Evolutionary conservation across 805 yeast genomes (phyloP), one percentile per base, ranked within the genome.

Genomic region (Sungouiella blattae): DNA sequence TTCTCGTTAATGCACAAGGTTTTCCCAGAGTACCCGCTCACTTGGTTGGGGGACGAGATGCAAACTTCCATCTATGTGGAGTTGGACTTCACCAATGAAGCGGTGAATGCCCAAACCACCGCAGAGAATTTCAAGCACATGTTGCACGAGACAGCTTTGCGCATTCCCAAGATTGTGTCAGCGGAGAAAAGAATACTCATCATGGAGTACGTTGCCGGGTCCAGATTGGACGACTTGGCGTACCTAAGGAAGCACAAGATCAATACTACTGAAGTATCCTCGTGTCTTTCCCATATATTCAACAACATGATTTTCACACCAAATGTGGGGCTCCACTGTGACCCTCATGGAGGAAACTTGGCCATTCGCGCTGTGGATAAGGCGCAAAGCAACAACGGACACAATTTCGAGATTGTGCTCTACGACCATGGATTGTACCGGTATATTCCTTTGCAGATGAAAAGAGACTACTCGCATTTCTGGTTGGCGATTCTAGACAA

Each of bases 391-490:
- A 41, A 39, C 6, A 62, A 70, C 22, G 60, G 70, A 5, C 87
- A 82, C 53, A 89, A 91, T 55, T 93, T 93, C 57, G 98, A 93
- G 58, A 86, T 93, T 33, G 69, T 93, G 5, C 68, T 93, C 13
- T 94, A 87, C 56, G 99, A 93, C 61, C 98, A 93, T 58, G 99
- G 98, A 0, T 68, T 93, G 13, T 93, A 93, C 57, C 71, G 99
- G 41, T 77, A 82, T 39, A 87, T 94, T 9, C 83, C 95, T 1
- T 67, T 81, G 2, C 72, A 77, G 36, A 77, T 83, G 75, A 77
- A 95, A 43, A 67, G 87, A 13, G 82, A 83, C 41, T 93, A 93
- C 57, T 85, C 97, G 1, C 83, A 79, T 43, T 87, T 93, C 55
- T 93, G 99, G 99, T 64, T 93, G 13, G 87, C 96, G 0, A 63